Evolutionary conservation across 768 basidiomycete species (phyloP).

Genomic region (Boletus subparvulus): DNA sequence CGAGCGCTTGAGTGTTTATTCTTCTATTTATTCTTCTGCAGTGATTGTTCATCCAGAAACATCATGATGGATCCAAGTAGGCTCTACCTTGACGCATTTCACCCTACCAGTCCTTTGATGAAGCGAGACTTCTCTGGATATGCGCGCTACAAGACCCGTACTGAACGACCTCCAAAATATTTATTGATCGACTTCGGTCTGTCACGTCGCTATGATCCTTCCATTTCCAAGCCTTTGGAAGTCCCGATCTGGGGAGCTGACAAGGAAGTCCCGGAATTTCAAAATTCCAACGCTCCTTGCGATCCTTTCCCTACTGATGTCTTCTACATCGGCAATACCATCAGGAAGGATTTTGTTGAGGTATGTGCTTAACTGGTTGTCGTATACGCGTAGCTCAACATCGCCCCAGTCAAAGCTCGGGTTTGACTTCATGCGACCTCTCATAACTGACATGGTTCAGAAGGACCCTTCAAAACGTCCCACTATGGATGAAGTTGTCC

Average conservation of each 20-base stretch:
- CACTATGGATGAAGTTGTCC: constrained; percentile 36
- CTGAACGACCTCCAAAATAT: constrained; percentile 21
- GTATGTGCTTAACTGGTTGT: too few species aligned
- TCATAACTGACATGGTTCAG: constrained; percentile 40
- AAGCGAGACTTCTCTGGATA: constrained; percentile 20
- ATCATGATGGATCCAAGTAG: constrained; percentile 32
- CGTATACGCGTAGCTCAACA: too few species aligned
- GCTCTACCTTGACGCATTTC: constrained; percentile 31
- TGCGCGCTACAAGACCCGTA: constrained; percentile 14
- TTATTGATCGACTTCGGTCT: constrained; percentile 19
- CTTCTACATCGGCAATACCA: constrained; percentile 43
- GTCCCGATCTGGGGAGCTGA: constrained; percentile 40
- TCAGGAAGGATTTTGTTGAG: constrained; percentile 32
- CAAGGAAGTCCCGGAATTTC: constrained; percentile 40
- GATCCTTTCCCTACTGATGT: constrained; percentile 46
- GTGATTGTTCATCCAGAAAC: constrained; percentile 32
- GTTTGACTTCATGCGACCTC: constrained; percentile 34
- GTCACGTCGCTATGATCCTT: constrained; percentile 29
- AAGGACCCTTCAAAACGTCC: constrained; percentile 39
- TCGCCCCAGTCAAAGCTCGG: constrained; percentile 4
- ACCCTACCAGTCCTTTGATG: constrained; percentile 17
- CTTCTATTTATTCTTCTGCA: constrained; percentile 1
- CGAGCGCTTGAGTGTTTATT: rapidly evolving
- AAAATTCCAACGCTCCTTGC: constrained; percentile 18
- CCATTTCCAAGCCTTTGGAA: constrained; percentile 25